Percentiles rank a stretch among this genome's conserved stretches.
phyloP scores from a whole-genome alignment of 2,329 filamentous ascomycete genomes.

The Calonectria multiphialidica region DNA sequence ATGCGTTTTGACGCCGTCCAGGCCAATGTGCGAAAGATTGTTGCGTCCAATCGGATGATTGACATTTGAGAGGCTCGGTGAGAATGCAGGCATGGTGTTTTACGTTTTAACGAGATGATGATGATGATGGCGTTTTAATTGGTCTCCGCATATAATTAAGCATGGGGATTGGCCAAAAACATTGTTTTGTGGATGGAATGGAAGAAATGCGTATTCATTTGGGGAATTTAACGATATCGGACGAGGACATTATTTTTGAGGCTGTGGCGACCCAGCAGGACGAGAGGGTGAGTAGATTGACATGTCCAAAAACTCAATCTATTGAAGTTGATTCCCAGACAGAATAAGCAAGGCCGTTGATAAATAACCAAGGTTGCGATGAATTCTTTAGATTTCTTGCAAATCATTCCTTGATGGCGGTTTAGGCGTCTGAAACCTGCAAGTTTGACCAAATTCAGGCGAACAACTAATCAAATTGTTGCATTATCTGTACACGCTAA shows the following conservation, averaged over 20 bases:
- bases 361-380: too few species aligned
- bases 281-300: neutral
- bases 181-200: neutral
- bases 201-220: neutral
- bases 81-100: too few species aligned
- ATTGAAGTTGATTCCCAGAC: neutral
- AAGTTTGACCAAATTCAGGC: too few species aligned
- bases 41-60: conserved; percentile 26
- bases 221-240: neutral
- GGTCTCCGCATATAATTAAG: neutral
- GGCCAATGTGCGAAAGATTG: conserved; percentile 39
- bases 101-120: neutral
- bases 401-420: too few species aligned
- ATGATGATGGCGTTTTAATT: neutral
- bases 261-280: neutral
- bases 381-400: too few species aligned
- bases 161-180: neutral
- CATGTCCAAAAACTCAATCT: neutral
- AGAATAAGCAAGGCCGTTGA: too few species aligned
- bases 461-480: too few species aligned
- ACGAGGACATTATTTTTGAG: neutral
- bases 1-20: conserved; percentile 54
- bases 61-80: neutral
- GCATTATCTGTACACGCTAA: too few species aligned
- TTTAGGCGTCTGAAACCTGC: too few species aligned